These are phyloP conservation scores for Rhodotorula toruloides DNA, from an alignment of 768 basidiomycete species.

Conservation along the genomic window DNA sequence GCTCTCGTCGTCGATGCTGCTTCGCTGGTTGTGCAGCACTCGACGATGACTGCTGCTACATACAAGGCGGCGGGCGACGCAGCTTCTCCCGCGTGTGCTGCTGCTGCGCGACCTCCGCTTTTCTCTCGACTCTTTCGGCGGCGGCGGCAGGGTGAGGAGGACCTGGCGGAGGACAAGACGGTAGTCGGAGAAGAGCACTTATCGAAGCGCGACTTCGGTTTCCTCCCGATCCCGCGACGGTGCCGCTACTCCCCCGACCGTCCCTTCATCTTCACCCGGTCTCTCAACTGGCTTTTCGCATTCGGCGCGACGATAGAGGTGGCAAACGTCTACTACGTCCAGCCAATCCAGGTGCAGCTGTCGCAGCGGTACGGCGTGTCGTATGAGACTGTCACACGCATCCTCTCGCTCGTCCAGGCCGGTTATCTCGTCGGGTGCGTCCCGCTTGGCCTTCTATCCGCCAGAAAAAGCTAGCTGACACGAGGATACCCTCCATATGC, in stretches of 20 bases:
- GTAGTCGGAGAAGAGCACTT: too few species aligned
- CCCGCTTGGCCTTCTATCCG: background rate
- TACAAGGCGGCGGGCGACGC: too few species aligned
- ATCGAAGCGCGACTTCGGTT: slow-evolving; percentile 46
- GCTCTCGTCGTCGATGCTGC: too few species aligned
- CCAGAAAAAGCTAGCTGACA: too few species aligned
- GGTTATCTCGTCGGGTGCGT: slow-evolving; percentile 23
- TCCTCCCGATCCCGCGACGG: slow-evolving; percentile 47
- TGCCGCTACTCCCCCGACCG: slow-evolving; percentile 39
- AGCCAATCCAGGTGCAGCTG: slow-evolving; percentile 44
- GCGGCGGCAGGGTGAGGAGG: background rate
- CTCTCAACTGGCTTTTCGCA: slow-evolving; percentile 45
- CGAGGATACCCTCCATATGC: background rate
- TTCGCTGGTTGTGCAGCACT: too few species aligned
- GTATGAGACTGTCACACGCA: slow-evolving; percentile 10
- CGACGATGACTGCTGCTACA: too few species aligned
- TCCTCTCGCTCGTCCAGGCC: slow-evolving; percentile 10
- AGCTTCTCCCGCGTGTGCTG: too few species aligned
- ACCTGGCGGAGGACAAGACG: too few species aligned
- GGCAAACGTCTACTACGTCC: slow-evolving; percentile 43
- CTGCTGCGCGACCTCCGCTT: background rate
- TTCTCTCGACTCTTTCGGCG: background rate
- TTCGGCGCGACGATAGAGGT: slow-evolving; percentile 43
- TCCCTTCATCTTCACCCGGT: slow-evolving; percentile 34
- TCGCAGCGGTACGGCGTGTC: background rate